Evolutionary conservation across 1,284 basidiomycete species (phyloP).

Genomic region (Amylostereum areolatum): DNA sequence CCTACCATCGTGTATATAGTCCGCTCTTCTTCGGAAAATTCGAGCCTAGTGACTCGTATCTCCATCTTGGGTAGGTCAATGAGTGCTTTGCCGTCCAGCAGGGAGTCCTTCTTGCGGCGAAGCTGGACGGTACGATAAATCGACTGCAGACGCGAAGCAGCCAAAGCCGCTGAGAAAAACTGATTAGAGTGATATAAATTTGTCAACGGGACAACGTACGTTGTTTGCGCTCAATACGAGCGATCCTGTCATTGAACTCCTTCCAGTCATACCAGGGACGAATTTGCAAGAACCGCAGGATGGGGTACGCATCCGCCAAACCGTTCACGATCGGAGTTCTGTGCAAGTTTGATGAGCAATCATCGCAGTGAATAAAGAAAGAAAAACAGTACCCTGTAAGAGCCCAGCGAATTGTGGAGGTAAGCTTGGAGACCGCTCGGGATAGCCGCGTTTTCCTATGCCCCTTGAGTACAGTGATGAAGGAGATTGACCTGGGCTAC

Average conservation of each 20-base stretch:
- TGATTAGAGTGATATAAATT: background rate
- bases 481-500: slow-evolving; percentile 36
- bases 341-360: background rate
- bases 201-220: slow-evolving; percentile 8
- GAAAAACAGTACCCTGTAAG: slow-evolving; percentile 38
- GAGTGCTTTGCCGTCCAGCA: slow-evolving; percentile 53
- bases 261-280: slow-evolving; percentile 48
- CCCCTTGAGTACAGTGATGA: background rate
- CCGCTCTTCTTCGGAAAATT: slow-evolving; percentile 48
- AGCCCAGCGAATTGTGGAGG: slow-evolving; percentile 43
- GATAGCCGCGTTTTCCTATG: slow-evolving; percentile 22
- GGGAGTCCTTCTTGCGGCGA: slow-evolving; percentile 48
- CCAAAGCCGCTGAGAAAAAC: slow-evolving; percentile 32
- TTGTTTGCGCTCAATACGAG: slow-evolving; percentile 34
- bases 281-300: slow-evolving; percentile 45
- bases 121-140: slow-evolving; percentile 45
- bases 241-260: slow-evolving; percentile 40
- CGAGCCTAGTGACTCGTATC: slow-evolving; percentile 40
- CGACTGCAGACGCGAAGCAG: slow-evolving; percentile 44
- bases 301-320: slow-evolving; percentile 43
- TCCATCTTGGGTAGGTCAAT: slow-evolving; percentile 52
- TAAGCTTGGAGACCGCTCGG: slow-evolving; percentile 40
- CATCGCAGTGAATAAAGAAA: background rate
- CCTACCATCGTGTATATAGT: slow-evolving; percentile 49
- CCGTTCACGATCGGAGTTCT: slow-evolving; percentile 56